Percentiles rank a stretch among this genome's conserved stretches.
These are phyloP conservation scores for Sclerotinia sclerotiorum DNA, from an alignment of 2,329 filamentous ascomycete species.

Conservation along the genomic window DNA sequence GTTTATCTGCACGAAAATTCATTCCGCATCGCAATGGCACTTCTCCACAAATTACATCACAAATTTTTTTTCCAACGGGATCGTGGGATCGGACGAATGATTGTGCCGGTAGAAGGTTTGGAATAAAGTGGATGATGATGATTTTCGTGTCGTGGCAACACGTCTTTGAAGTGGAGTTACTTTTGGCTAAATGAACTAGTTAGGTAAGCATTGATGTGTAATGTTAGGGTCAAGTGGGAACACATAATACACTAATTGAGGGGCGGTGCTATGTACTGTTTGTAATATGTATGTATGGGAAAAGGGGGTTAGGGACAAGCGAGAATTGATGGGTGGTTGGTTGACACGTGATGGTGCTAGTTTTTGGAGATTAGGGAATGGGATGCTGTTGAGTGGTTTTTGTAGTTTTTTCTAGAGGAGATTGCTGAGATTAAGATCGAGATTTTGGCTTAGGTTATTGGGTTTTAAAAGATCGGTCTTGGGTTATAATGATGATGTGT, in stretches of 20 bases:
- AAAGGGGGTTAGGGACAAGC: background rate
- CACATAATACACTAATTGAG: no score
- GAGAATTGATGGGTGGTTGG: background rate
- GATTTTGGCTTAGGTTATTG: no score
- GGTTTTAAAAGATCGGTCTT: no score
- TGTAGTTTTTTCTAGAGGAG: no score
- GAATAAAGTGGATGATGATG: background rate
- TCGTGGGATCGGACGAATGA: background rate
- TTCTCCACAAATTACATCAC: background rate
- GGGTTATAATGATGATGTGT: no score
- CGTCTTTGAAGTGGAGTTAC: slow-evolving; percentile 6
- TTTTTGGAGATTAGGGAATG: no score
- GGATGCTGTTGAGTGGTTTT: no score
- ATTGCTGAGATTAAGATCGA: no score
- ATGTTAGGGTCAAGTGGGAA: background rate
- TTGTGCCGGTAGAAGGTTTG: background rate
- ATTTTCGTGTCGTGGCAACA: slow-evolving; percentile 1
- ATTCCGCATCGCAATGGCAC: background rate
- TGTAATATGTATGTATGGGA: background rate
- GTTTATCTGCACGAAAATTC: background rate
- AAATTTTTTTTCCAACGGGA: background rate
- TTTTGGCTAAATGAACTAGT: background rate
- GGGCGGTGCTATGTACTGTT: background rate
- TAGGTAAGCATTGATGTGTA: slow-evolving; percentile 1
- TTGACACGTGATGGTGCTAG: no score